Percentiles rank a stretch among this genome's conserved stretches.
These are phyloP conservation scores for Pseudogymnoascus verrucosus DNA, from an alignment of 2,329 filamentous ascomycete species.

Conservation along the genomic window DNA sequence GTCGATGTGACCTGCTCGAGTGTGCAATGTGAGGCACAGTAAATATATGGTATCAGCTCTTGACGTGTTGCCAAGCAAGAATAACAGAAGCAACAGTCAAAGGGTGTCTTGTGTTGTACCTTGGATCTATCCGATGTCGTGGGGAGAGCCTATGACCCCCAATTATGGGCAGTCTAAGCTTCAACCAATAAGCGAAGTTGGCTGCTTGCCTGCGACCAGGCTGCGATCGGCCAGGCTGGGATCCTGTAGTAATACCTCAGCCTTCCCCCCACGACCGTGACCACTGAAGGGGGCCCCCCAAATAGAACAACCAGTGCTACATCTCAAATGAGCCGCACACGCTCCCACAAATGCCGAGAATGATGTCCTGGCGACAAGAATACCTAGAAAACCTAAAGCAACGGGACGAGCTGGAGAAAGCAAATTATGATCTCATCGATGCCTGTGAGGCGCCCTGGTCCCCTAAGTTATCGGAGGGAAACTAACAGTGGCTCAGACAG, in stretches of 20 bases:
- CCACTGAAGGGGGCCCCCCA: background rate
- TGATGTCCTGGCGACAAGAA: conserved; percentile 61
- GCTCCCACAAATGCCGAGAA: conserved; percentile 14
- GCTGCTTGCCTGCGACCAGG: background rate
- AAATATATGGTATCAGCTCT: background rate
- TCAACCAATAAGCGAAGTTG: conserved; percentile 5
- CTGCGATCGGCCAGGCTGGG: background rate
- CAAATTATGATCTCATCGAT: conserved; percentile 61
- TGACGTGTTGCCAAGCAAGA: background rate
- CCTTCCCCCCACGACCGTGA: conserved; percentile 3
- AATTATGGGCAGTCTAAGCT: conserved; percentile 5
- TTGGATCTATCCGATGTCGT: conserved; percentile 4
- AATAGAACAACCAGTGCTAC: background rate
- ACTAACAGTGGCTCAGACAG: conserved; percentile 42
- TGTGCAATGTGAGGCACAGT: background rate
- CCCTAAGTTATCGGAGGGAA: conserved; percentile 11
- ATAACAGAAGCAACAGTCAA: conserved; percentile 4
- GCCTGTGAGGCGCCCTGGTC: conserved; percentile 53
- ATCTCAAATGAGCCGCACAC: background rate
- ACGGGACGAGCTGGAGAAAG: conserved; percentile 60
- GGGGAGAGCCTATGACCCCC: conserved; percentile 8
- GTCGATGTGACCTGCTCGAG: background rate
- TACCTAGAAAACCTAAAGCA: conserved; percentile 69
- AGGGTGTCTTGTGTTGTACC: conserved; percentile 1
- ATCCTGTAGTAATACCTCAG: background rate